Conservation (phyloP, 1,284 basidiomycete genomes). For the Malassezia furfur region DNA sequence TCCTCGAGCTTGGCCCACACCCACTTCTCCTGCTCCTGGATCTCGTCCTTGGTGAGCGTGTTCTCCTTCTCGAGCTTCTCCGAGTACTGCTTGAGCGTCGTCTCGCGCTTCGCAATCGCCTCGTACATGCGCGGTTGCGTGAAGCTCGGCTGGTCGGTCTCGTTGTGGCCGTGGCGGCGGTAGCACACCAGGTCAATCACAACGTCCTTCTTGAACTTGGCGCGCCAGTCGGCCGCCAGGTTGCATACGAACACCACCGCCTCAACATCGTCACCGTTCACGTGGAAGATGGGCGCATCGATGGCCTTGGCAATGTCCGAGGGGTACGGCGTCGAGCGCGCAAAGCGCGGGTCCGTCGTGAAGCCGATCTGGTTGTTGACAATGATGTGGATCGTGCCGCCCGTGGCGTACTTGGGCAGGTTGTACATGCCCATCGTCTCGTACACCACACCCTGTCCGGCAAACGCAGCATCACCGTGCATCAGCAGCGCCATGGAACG, state of each 20-base stretch:
- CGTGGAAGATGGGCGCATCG: constrained; percentile 98
- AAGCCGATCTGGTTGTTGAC: constrained; percentile 99
- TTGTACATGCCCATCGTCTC: constrained; percentile 99
- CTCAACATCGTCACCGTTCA: constrained; percentile 97
- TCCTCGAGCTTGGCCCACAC: constrained; percentile 98
- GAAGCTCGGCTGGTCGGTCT: constrained; percentile 97
- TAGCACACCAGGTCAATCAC: constrained; percentile 98
- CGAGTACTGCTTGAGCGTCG: constrained; percentile 81
- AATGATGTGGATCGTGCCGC: constrained; percentile 94
- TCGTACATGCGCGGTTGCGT: constrained; percentile 99
- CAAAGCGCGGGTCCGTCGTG: constrained; percentile 94
- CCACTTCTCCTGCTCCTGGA: constrained; percentile 98
- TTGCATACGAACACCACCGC: constrained; percentile 91
- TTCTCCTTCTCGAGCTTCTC: constrained; percentile 82
- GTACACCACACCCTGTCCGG: constrained; percentile 96
- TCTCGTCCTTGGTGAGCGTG: constrained; percentile 89
- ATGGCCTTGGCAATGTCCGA: constrained; percentile 98
- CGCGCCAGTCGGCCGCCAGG: constrained; percentile 93
- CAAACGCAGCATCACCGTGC: constrained; percentile 97
- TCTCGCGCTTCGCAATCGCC: constrained; percentile 87
- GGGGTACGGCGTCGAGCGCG: constrained; percentile 96
- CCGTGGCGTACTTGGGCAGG: constrained; percentile 87
- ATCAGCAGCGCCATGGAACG: constrained; percentile 74
- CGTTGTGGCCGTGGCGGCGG: constrained; percentile 96
- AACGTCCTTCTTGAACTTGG: constrained; percentile 97